Evolutionary conservation across 2,329 filamentous ascomycete species (phyloP), one percentile per base, ranked within the genome.

Genomic region (Aspergillus unguis): DNA sequence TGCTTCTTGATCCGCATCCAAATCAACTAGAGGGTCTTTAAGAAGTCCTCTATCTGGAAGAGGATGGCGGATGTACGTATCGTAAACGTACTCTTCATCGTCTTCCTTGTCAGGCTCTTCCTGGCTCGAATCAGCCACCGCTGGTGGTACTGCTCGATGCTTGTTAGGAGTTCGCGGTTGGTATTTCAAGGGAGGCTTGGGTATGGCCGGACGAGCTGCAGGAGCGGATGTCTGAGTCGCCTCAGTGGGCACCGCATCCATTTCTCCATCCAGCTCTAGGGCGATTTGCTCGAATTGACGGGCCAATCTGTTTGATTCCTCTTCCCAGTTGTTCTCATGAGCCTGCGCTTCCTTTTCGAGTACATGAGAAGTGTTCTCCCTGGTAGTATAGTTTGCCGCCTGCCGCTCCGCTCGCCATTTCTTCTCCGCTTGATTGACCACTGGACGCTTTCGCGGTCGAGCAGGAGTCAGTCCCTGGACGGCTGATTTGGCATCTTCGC

Each of bases 21-120:
- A 47, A 38, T 67, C 64, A 11, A 59, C 61, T n/a, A 69, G 53
- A 0, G 71, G 68, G 54, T 75, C 71, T 10, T 62, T 71, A 52
- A 70, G 53, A 42, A 68, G 58, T 7, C 67, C 62, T 17, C 58
- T 54, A n/a, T 68, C 64, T 2, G 68, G 63, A 17, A 75, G 56
- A n/a, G 67, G 70, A 17, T 77, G 72, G 2, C 82, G 79, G 38
- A 84, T 71, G 64, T 85, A 85, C 7, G 80, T 83, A 60, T 85
- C 83, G 65, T 83, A 84, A 52, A 85, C 80, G 63, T 82, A 85
- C 41, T 81, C 80, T 25, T 65, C 70, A n/a, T 77, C 77, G 23
- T 73, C 72, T 23, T 75, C 73, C 48, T 36, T 17, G 33, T 11
- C 26, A 43, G 32, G 46, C 17, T 57, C 33, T 42, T 43, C 17